phyloP scores from a whole-genome alignment of 371 early-diverging fungal genomes.

The Mortierella sp. region DNA sequence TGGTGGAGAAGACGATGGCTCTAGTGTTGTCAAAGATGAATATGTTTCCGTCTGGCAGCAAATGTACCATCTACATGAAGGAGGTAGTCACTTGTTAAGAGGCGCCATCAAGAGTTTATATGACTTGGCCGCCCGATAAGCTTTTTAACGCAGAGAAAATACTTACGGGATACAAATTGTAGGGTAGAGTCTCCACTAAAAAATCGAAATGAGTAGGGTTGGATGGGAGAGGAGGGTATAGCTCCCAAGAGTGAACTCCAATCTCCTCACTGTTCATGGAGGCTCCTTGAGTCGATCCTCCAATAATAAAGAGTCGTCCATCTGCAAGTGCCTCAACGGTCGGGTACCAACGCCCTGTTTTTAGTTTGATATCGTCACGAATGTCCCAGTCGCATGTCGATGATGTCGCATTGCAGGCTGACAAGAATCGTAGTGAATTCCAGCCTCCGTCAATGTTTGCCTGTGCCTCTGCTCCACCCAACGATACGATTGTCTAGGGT shows the following conservation, averaged over 20 bases:
- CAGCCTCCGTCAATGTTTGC: constrained; percentile 57
- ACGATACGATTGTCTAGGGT: constrained; percentile 46
- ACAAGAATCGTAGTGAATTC: constrained; percentile 67
- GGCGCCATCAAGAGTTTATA: background rate
- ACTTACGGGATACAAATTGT: constrained; percentile 65
- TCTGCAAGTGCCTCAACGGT: constrained; percentile 71
- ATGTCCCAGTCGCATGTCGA: constrained; percentile 63
- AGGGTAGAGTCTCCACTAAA: constrained; percentile 71
- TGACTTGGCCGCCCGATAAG: background rate
- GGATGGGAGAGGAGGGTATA: constrained; percentile 44
- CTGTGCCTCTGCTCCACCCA: constrained; percentile 60
- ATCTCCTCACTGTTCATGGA: constrained; percentile 64
- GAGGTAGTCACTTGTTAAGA: background rate
- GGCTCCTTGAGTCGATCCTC: constrained; percentile 66
- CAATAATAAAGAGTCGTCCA: constrained; percentile 67
- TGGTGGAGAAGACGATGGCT: constrained; percentile 66
- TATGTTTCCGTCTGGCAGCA: constrained; percentile 65
- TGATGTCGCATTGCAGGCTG: constrained; percentile 59
- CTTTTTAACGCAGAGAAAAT: background rate
- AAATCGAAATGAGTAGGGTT: constrained; percentile 60
- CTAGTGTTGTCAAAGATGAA: constrained; percentile 70
- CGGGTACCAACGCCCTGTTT: constrained; percentile 71
- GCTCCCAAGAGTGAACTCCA: constrained; percentile 63
- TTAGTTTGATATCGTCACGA: constrained; percentile 34
- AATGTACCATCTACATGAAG: constrained; percentile 49